These are phyloP conservation scores for Butyriboletus appendiculatus DNA, from an alignment of 1,284 basidiomycete species.

Conservation along the genomic window DNA sequence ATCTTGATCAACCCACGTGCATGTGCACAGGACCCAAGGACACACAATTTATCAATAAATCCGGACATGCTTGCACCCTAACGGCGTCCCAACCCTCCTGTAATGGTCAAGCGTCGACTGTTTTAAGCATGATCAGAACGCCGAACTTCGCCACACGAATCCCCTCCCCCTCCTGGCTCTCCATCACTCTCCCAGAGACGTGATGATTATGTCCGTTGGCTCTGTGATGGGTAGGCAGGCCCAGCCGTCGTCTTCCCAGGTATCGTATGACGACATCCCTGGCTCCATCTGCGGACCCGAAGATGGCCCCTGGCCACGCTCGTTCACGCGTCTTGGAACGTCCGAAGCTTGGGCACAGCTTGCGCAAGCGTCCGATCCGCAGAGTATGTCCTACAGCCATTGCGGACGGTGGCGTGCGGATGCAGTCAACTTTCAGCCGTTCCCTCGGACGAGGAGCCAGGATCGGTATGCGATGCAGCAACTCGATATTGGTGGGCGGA, in stretches of 20 bases:
- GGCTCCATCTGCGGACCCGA: slow-evolving; percentile 58
- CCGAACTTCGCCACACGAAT: slow-evolving; percentile 5
- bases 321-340: slow-evolving; percentile 50
- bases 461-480: slow-evolving; percentile 62
- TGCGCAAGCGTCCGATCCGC: slow-evolving; percentile 49
- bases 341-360: slow-evolving; percentile 52
- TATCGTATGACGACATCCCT: slow-evolving; percentile 51
- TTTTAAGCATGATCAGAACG: slow-evolving; percentile 27
- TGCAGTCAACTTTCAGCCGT: slow-evolving; percentile 64
- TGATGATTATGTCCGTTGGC: slow-evolving; percentile 24
- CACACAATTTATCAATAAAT: slow-evolving; percentile 29
- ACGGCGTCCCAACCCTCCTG: slow-evolving; percentile 13
- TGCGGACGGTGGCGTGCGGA: slow-evolving; percentile 48
- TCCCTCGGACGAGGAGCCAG: slow-evolving; percentile 47
- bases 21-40: slow-evolving; percentile 19
- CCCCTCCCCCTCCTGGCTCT: background rate
- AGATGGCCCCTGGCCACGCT: slow-evolving; percentile 61
- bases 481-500: slow-evolving; percentile 53
- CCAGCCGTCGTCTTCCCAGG: slow-evolving; percentile 41
- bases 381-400: slow-evolving; percentile 42
- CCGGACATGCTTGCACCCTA: slow-evolving; percentile 22
- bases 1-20: slow-evolving; percentile 29
- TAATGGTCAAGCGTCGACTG: slow-evolving; percentile 33
- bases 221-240: slow-evolving; percentile 23
- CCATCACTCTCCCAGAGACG: slow-evolving; percentile 1